phyloP scores from a whole-genome alignment of 2,329 filamentous ascomycete species.

The Dactylellina drechsleri region DNA sequence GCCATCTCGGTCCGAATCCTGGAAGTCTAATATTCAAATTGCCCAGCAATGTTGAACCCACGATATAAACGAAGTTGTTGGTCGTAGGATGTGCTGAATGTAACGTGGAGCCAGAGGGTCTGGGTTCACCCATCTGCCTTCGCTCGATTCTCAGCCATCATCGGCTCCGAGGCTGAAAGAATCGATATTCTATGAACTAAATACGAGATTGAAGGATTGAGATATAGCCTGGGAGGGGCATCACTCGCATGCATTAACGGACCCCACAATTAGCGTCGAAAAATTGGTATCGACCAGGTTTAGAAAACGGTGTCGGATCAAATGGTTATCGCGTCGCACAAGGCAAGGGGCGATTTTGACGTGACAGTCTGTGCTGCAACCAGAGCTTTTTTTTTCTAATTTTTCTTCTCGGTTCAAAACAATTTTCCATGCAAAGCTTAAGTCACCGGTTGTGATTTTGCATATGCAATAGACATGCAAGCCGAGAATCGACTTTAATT shows the following conservation, averaged over 20 bases:
- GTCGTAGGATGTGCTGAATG: too few species aligned
- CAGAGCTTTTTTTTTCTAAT: conserved; percentile 1
- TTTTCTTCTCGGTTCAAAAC: conserved; percentile 6
- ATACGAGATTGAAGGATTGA: conserved; percentile 19
- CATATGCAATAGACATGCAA: neutral
- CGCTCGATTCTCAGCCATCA: too few species aligned
- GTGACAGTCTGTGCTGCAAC: conserved; percentile 17
- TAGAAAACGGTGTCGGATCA: too few species aligned
- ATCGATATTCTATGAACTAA: conserved; percentile 23
- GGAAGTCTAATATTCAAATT: too few species aligned
- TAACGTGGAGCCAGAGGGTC: too few species aligned
- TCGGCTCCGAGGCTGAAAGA: too few species aligned
- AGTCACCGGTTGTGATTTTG: neutral
- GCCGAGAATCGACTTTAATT: conserved; percentile 7
- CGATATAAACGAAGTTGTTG: too few species aligned
- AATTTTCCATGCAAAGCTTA: neutral
- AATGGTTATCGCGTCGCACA: conserved; percentile 23
- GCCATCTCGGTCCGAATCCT: too few species aligned
- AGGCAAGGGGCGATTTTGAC: conserved; percentile 34
- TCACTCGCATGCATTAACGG: neutral
- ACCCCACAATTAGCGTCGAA: too few species aligned
- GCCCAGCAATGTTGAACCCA: too few species aligned
- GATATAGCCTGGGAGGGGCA: neutral
- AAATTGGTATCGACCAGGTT: too few species aligned
- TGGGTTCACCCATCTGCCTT: too few species aligned